These are phyloP conservation scores for Pulicaria dysenterica DNA, from an alignment of 129 eudicot genomes.

Conservation along the genomic window DNA sequence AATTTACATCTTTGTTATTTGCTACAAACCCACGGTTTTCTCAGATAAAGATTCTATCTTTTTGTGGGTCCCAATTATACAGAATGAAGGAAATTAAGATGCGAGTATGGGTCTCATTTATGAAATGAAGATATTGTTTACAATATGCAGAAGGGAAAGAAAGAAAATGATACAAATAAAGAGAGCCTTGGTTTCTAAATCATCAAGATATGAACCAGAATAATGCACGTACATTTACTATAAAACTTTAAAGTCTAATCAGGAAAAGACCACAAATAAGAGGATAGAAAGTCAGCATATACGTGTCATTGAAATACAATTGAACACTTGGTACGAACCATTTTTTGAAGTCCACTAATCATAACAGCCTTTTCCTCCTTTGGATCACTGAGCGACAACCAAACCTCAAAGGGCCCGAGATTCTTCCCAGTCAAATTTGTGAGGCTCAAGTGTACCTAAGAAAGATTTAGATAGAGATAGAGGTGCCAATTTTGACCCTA, in stretches of 20 bases:
- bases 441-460: slow-evolving; percentile 71
- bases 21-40: background rate
- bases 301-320: background rate
- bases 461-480: slow-evolving; percentile 26
- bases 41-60: background rate
- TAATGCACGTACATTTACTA: background rate
- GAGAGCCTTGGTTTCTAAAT: background rate
- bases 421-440: slow-evolving; percentile 68
- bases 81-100: slow-evolving; percentile 13
- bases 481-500: background rate
- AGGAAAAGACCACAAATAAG: background rate
- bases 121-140: background rate
- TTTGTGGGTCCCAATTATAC: background rate
- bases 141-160: background rate
- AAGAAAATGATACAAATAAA: background rate
- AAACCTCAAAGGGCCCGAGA: slow-evolving; percentile 87
- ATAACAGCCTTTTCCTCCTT: slow-evolving; percentile 75
- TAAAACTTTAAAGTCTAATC: slow-evolving; percentile 3
- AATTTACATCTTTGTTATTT: too few species aligned
- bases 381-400: slow-evolving; percentile 62
- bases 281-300: background rate
- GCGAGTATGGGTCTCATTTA: background rate
- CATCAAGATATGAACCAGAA: slow-evolving; percentile 5
- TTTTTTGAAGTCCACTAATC: slow-evolving; percentile 87
- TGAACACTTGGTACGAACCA: slow-evolving; percentile 48